Conservation (phyloP, 441 rosid species). For the Euphorbia corollata region DNA sequence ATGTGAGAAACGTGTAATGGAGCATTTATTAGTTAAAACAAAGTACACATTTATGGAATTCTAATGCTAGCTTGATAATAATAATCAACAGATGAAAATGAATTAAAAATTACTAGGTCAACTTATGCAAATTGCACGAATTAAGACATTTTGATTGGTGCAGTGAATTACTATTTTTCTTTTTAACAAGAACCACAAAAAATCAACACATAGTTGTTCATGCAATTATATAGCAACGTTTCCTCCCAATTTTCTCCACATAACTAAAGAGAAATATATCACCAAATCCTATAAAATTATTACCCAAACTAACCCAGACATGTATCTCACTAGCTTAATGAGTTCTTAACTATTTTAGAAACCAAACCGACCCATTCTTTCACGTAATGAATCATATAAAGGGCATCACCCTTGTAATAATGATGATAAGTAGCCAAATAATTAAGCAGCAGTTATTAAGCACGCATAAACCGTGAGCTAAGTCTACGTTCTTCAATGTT, state of each 20-base stretch:
- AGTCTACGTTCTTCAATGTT: no score
- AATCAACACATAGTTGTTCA: background rate
- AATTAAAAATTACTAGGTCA: background rate
- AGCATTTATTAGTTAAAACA: background rate
- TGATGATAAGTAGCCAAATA: background rate
- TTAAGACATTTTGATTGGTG: background rate
- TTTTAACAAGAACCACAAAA: conserved; percentile 2
- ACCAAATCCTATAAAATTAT: background rate
- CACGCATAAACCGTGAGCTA: background rate
- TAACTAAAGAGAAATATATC: no score
- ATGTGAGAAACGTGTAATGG: background rate
- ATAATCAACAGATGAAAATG: background rate
- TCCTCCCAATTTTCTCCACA: background rate
- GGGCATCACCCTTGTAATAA: background rate
- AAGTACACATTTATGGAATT: background rate
- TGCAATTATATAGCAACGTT: background rate
- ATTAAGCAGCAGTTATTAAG: background rate
- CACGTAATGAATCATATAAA: background rate
- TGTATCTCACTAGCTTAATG: no score
- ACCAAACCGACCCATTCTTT: background rate
- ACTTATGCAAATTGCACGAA: background rate
- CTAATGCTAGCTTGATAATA: background rate
- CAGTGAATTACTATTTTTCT: background rate
- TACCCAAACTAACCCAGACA: no score
- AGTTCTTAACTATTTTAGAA: background rate